Percentiles rank a stretch among this genome's conserved stretches.
Conservation (phyloP, 2,329 filamentous ascomycete species). For the Fusarium sp. region DNA sequence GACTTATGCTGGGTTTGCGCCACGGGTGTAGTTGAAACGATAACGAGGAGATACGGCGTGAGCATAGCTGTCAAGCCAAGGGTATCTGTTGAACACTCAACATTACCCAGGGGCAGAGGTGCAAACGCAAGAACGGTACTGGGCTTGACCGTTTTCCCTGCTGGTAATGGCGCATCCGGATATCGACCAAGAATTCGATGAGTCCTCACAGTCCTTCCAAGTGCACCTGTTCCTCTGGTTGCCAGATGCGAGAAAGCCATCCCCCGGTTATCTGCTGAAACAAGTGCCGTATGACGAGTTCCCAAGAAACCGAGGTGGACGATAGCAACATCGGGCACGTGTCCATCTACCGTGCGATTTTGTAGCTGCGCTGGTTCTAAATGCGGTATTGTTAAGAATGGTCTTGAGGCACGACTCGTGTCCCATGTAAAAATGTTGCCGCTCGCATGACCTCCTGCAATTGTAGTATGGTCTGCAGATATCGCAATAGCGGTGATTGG, state of each 20-base stretch:
- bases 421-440: slow-evolving; percentile 99
- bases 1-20: slow-evolving; percentile 97
- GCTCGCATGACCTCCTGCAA: slow-evolving; percentile 89
- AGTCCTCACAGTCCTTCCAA: slow-evolving; percentile 88
- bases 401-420: slow-evolving; percentile 80
- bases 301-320: slow-evolving; percentile 95
- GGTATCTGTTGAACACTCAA: slow-evolving; percentile 86
- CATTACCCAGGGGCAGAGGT: slow-evolving; percentile 90
- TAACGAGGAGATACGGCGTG: slow-evolving; percentile 93
- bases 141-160: slow-evolving; percentile 80
- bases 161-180: slow-evolving; percentile 72
- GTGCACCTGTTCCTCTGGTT: slow-evolving; percentile 85
- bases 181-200: slow-evolving; percentile 92
- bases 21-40: slow-evolving; percentile 95
- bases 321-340: slow-evolving; percentile 80
- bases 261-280: slow-evolving; percentile 92
- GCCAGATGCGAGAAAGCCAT: slow-evolving; percentile 99
- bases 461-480: slow-evolving; percentile 91
- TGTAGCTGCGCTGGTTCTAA: slow-evolving; percentile 74
- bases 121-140: slow-evolving; percentile 95
- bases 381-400: slow-evolving; percentile 88
- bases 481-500: slow-evolving; percentile 87
- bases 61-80: slow-evolving; percentile 95
- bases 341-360: slow-evolving; percentile 79
- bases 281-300: slow-evolving; percentile 90